phyloP scores from a whole-genome alignment of 208 protist species.

The Crithidia brevicula region DNA sequence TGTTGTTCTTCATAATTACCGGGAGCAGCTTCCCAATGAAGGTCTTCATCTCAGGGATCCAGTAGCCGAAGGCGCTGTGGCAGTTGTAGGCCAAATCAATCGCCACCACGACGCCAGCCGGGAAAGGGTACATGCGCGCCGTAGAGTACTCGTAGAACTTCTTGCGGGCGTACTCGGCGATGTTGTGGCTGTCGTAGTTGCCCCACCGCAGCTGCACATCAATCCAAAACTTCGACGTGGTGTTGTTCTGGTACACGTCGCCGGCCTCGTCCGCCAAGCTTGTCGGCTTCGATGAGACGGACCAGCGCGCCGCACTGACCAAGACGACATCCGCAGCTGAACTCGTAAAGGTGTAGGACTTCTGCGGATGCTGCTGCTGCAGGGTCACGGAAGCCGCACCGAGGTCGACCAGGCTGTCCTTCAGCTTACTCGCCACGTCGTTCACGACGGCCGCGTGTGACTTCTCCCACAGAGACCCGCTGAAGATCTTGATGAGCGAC shows the following conservation, averaged over 20 bases:
- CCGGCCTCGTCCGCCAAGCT: conserved; percentile 81
- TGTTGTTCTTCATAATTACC: conserved; percentile 99
- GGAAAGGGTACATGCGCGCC: conserved; percentile 99
- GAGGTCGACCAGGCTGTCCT: conserved; percentile 99
- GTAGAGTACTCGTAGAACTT: conserved; percentile 99
- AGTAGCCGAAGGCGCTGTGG: conserved; percentile 99
- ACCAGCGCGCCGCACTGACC: conserved; percentile 96
- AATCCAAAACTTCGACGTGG: conserved; percentile 99
- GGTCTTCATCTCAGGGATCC: conserved; percentile 98
- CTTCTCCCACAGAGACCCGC: conserved; percentile 99
- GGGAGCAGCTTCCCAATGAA: conserved; percentile 98
- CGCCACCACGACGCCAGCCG: conserved; percentile 98
- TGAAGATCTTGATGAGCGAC: conserved; percentile 99
- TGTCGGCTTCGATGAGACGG: conserved; percentile 91
- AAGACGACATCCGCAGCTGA: conserved; percentile 97
- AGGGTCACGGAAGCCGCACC: conserved; percentile 98
- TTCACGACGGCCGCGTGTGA: conserved; percentile 99
- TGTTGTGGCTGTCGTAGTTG: conserved; percentile 99
- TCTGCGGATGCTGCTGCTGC: conserved; percentile 98
- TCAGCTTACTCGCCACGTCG: conserved; percentile 97
- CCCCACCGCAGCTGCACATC: conserved; percentile 99
- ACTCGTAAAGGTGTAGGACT: conserved; percentile 93
- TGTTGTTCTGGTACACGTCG: conserved; percentile 73
- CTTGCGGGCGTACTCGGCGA: conserved; percentile 98
- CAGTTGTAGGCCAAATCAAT: conserved; percentile 99